Base-by-base conservation (phyloP, 441 rosid genomes). In the Syzygium malaccense region DNA sequence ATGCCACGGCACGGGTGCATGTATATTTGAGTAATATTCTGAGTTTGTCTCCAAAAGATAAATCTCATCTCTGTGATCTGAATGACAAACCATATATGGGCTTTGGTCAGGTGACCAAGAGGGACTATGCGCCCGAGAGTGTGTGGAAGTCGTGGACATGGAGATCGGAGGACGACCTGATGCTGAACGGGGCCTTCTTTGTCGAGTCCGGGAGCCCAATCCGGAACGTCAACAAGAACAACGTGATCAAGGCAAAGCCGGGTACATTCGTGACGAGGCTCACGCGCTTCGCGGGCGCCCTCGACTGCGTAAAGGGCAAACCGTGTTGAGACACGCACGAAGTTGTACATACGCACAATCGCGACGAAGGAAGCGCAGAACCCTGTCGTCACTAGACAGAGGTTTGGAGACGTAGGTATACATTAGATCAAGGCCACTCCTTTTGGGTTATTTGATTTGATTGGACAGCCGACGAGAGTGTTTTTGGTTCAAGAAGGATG, bases 131-230 rank as follows among this genome's bases (percentile, higher is more conserved):
- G 28, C 85, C 84, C 7, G 87, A 85, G 66, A 86, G 55, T 14
- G 55, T 85, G 55, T 88, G 89, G 89, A 85, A 68, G 87, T 85
- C 84, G 15, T 88, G 89, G 89, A 66, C n/a, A 41, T 88, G 89
- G 89, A 55, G 68, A 49, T 88, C 89, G 37, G 87, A 88, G 87
- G 87, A 75, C 62, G 89, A 88, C 87, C 75, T 88, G 66, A 14
- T 88, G 89, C 19, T 88, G 68, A 85, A 85, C 37, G 89, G 89
- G 26, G 89, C 89, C 62, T 64, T 88, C 87, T 88, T 88, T 57
- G 87, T 84, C 3, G 53, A 88, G 32, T 88, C 89, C 41, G 89
- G 89, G 54, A 85, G 55, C 28, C 87, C 84, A 19, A 79, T 84
- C 54, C 68, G 84, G 62, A 79, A 57, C 54, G 75, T 64, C 54